phyloP scores from a whole-genome alignment of 768 basidiomycete species.

The Exidia glandulosa region DNA sequence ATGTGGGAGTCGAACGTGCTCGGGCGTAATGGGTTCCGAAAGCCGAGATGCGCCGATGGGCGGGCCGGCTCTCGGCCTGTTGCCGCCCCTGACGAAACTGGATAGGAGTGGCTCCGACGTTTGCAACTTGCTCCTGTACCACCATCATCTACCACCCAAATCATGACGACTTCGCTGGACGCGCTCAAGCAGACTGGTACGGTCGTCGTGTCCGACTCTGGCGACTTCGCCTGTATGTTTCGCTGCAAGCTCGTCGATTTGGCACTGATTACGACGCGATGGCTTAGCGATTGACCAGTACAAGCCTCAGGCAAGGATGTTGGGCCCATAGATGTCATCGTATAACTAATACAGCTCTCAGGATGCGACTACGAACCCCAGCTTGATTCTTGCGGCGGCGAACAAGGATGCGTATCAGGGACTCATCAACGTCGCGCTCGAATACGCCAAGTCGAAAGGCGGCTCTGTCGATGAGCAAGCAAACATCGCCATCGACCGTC shows the following conservation, averaged over 20 bases:
- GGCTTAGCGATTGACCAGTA: constrained; percentile 94
- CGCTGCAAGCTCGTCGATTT: constrained; percentile 4
- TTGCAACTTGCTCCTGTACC: neutral
- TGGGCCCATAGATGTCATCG: neutral
- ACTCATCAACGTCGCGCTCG: constrained; percentile 66
- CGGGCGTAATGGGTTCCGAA: no score
- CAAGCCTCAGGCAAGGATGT: constrained; percentile 78
- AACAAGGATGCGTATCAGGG: constrained; percentile 79
- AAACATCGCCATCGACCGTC: constrained; percentile 75
- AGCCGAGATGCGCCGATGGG: no score
- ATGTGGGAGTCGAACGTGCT: no score
- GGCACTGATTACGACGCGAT: constrained; percentile 15
- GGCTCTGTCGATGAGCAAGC: constrained; percentile 64
- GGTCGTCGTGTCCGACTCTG: constrained; percentile 94
- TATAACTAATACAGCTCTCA: constrained; percentile 15
- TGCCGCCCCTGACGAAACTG: no score
- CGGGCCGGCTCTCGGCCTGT: no score
- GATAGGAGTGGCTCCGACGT: neutral
- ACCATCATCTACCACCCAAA: neutral
- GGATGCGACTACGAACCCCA: constrained; percentile 99
- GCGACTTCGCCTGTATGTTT: constrained; percentile 74
- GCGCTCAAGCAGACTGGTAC: constrained; percentile 84
- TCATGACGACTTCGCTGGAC: constrained; percentile 27
- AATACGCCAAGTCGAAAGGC: constrained; percentile 71
- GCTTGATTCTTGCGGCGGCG: constrained; percentile 79